Evolutionary conservation across 768 basidiomycete species (phyloP), one percentile per base, ranked within the genome.

Genomic region (Amanita subjunquillea): DNA sequence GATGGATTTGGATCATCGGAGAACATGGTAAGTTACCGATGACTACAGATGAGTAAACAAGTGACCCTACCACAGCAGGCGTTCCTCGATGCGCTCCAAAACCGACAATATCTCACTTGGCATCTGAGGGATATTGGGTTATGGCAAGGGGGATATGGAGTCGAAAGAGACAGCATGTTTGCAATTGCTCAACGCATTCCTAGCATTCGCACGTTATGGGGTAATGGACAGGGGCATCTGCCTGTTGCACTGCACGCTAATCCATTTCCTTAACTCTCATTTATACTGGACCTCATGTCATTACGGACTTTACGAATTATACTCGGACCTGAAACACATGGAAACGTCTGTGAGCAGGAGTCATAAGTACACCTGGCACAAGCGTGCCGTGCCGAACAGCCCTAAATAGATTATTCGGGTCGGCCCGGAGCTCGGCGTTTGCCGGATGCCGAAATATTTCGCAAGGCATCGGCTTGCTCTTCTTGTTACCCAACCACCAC

Each of bases 101-200:
- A 54, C 6, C 66, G 67, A 3, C 50, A 34, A 30, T 72, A 68
- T 56, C 34, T 27, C 5, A 42, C 63, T 30, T 74, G 73, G 71
- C 63, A 64, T 13, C 59, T 73, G 13, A 57, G 62, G 43, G 67
- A 72, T 53, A 56, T 74, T 20, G 66, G 64, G 7, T 60, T 74
- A 15, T 71, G 67, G 66, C 63, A 67, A 41, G 64, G 66, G 20
- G 72, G 68, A 3, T 54, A 57, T 6, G 59, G 62, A 27, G 29
- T 69, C 29, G 71, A 72, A 51, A 45, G 44, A 1, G 61, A 62
- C 12, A 64, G 60, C 12, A 67, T 72, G 68, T 30, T 54, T 7
- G 56, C 64, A 1, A 55, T 71, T 25, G 63, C 64, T 2, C 55
- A 48, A 5, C 54, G 63, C 54, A 69, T 72, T 30, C 72, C 72